Evolutionary conservation across 2,329 filamentous ascomycete species (phyloP).

Genomic region (Corniculantispora saksenae): DNA sequence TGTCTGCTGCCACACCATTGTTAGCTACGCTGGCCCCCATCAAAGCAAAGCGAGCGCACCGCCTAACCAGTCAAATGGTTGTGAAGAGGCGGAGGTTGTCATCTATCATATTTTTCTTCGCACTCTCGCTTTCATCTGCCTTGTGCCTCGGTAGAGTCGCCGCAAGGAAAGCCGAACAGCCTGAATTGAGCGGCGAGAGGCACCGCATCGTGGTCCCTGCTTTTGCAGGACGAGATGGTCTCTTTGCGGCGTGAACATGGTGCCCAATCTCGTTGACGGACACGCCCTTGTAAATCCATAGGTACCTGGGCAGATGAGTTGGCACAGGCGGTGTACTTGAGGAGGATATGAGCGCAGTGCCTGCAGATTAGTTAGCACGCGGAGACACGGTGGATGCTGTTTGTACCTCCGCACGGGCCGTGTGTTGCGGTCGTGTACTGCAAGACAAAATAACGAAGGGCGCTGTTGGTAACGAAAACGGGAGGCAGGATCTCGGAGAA

Average conservation of each 20-base stretch:
- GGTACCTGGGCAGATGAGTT: neutral
- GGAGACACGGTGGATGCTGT: neutral
- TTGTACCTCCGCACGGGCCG: neutral
- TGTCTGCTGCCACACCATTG: neutral
- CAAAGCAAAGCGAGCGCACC: neutral
- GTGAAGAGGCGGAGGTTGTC: neutral
- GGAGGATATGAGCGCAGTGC: too few relatives aligned
- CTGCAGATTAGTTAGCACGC: neutral
- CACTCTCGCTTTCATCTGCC: neutral
- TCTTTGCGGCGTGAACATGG: neutral
- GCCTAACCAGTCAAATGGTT: too few relatives aligned
- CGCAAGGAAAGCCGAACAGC: neutral
- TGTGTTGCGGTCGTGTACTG: neutral
- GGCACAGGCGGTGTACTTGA: neutral
- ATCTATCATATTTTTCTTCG: conserved; percentile 4
- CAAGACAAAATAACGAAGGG: too few relatives aligned
- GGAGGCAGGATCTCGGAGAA: neutral
- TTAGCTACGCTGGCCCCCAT: neutral
- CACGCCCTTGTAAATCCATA: neutral
- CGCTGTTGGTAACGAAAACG: too few relatives aligned
- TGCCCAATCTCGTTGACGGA: neutral
- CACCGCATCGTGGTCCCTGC: neutral
- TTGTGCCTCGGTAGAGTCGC: neutral
- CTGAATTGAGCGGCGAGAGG: neutral
- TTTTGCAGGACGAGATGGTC: neutral